Evolutionary conservation across 129 eudicot genomes (phyloP).

Genomic region (Artemisia annua): DNA sequence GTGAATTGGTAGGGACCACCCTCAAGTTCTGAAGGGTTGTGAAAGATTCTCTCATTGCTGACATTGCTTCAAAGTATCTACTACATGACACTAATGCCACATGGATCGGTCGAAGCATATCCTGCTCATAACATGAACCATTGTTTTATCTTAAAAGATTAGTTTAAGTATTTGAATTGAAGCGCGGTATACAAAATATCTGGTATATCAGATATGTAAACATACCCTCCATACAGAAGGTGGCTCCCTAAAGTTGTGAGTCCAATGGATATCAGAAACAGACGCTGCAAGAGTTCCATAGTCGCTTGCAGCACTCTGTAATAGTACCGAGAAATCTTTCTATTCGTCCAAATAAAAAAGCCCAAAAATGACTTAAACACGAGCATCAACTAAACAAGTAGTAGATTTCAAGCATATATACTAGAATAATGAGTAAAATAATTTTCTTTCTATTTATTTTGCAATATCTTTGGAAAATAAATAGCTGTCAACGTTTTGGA

Average conservation of each 20-base stretch:
- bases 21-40: slow-evolving; percentile 74
- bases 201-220: background rate
- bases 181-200: background rate
- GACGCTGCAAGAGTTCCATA: slow-evolving; percentile 79
- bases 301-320: slow-evolving; percentile 85
- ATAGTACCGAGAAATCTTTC: slow-evolving; percentile 86
- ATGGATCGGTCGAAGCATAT: slow-evolving; percentile 91
- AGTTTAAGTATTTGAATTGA: no score
- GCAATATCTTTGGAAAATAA: background rate
- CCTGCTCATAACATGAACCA: slow-evolving; percentile 41
- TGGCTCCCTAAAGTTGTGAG: slow-evolving; percentile 82
- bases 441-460: no score
- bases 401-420: no score
- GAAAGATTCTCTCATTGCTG: slow-evolving; percentile 93
- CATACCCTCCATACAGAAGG: slow-evolving; percentile 93
- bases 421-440: no score
- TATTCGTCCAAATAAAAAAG: slow-evolving; percentile 38
- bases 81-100: slow-evolving; percentile 87
- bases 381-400: no score
- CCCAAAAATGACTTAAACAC: background rate
- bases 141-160: background rate
- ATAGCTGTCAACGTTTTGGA: background rate
- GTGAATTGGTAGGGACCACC: slow-evolving; percentile 39
- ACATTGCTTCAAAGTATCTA: slow-evolving; percentile 87
- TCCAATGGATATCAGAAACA: slow-evolving; percentile 87